Evolutionary conservation across 257 asterid species (phyloP), one percentile per base, ranked within the genome.

Genomic region (Nicotiana undulata): DNA sequence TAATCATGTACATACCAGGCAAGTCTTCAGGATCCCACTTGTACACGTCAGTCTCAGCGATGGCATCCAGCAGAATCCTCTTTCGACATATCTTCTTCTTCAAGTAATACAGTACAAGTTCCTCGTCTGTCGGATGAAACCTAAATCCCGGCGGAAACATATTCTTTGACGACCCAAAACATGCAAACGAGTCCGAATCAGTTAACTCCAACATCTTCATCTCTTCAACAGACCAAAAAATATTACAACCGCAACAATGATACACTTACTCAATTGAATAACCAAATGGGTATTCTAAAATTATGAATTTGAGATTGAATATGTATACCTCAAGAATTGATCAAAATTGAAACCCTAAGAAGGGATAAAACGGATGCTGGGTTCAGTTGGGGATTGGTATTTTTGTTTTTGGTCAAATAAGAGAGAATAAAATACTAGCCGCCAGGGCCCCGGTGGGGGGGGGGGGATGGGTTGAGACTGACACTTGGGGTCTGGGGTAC

Each of bases 61-160:
- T 88, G 55, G 89, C 91, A 81, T 94, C 93, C 8, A 89, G 80
- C 56, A 37, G 80, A 75, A 77, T 89, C 9, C 87, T 88, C 81
- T 83, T 84, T 18, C 89, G 60, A 75, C 93, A 90, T 79, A 93
- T 90, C 91, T 90, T 93, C 89, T 88, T 79, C 89, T 90, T 93
- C 49, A 94, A 85, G 66, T 93, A 89, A 87, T 89, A 94, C 17
- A 93, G 86, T 40, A 94, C 86, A 60, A 93, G 88, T 85, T 94
- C 98, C 81, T 93, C 98, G 26, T 94, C 98, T 2, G 98, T 93
- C 5, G 98, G 98, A 85, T 94, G 98, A 88, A 94, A 94, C 75
- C 98, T 86, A 88, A 94, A 94, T 10, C 98, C 98, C 17, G 98
- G 98, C 1, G 96, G 93, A 34, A 91, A 94, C 32, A 44, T 22